These are phyloP conservation scores for Eucalyptus tenuipes DNA, from an alignment of 345 rosid species.

Conservation along the genomic window DNA sequence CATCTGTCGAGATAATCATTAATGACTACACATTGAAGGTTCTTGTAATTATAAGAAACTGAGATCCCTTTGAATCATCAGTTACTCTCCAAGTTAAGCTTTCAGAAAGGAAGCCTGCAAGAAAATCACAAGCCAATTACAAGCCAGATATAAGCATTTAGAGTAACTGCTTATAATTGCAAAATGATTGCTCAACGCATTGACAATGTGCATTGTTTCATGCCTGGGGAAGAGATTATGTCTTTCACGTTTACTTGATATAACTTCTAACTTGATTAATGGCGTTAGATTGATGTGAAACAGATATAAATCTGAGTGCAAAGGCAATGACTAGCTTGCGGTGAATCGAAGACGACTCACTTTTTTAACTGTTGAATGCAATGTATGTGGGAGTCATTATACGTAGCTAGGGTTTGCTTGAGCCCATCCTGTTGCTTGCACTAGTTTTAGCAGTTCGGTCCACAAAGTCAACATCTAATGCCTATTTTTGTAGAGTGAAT, in stretches of 20 bases:
- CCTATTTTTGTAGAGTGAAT: background rate
- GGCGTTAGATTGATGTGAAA: background rate
- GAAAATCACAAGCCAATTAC: background rate
- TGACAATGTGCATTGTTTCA: background rate
- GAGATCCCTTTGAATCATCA: background rate
- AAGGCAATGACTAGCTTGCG: background rate
- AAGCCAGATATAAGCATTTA: background rate
- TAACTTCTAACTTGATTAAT: background rate
- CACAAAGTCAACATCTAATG: background rate
- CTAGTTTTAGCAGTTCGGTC: background rate
- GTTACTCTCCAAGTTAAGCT: background rate
- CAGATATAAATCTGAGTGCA: background rate
- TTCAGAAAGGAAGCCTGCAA: conserved; percentile 17
- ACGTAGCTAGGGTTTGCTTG: background rate
- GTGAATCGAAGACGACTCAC: background rate
- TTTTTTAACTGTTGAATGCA: background rate
- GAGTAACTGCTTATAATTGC: background rate
- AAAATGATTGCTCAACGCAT: background rate
- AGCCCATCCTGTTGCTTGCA: background rate
- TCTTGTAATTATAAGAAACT: background rate
- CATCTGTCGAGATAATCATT: background rate
- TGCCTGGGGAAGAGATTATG: background rate
- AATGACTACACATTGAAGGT: background rate
- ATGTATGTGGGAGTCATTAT: background rate
- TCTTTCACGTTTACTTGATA: background rate